Percentiles rank a stretch among this genome's conserved stretches.
Evolutionary conservation across 2,329 filamentous ascomycete species (phyloP).

Genomic region (Venturiaceae sp.): DNA sequence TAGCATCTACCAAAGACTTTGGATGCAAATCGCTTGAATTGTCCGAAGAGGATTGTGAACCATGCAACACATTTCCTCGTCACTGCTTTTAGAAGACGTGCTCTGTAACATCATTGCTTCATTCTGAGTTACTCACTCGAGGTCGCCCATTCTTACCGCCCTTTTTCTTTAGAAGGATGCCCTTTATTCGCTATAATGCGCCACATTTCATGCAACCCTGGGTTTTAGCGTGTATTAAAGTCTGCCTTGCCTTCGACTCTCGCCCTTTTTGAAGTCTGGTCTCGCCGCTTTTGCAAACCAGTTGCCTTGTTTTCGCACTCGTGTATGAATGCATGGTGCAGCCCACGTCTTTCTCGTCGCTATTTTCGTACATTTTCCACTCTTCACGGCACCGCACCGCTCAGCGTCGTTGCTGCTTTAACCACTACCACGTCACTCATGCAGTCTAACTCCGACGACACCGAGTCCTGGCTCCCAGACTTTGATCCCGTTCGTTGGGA

Average conservation of each 20-base stretch:
- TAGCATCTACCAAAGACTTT: too few species aligned
- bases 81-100: too few species aligned
- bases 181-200: not conserved
- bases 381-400: not conserved
- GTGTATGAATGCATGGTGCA: not conserved
- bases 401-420: not conserved
- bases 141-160: not conserved
- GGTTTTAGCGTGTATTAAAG: not conserved
- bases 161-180: not conserved
- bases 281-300: not conserved
- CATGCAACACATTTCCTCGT: too few species aligned
- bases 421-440: not conserved
- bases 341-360: not conserved
- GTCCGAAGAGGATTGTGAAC: too few species aligned
- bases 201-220: not conserved
- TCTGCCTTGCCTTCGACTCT: not conserved
- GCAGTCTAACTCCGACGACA: not conserved
- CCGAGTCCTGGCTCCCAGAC: not conserved
- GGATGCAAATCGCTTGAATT: too few species aligned
- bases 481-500: not conserved
- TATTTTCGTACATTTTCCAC: not conserved
- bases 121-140: too few species aligned
- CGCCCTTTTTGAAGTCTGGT: not conserved
- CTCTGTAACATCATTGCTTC: too few species aligned
- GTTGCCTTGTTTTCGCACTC: not conserved